A percentile compares a stretch with the other conserved stretches of the same genome.
phyloP scores from a whole-genome alignment of 2,329 filamentous ascomycete genomes.

The Sclerotinia subarctica region DNA sequence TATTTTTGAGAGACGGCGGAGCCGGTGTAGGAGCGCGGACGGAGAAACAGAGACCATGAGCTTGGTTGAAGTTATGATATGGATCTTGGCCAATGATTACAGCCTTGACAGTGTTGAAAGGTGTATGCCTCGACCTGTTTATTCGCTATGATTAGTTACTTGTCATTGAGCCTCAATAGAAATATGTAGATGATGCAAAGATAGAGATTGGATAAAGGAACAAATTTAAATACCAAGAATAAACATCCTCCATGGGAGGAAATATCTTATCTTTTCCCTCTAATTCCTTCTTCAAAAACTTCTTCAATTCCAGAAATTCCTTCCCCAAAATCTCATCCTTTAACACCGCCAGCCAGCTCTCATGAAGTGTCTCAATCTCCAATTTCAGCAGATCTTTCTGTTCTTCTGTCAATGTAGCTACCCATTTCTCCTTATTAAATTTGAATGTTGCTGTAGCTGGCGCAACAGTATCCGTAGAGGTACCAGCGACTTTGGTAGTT shows the following conservation, averaged over 20 bases:
- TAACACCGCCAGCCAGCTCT: constrained; percentile 84
- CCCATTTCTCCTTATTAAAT: constrained; percentile 90
- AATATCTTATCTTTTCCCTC: constrained; percentile 74
- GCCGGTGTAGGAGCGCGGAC: constrained; percentile 85
- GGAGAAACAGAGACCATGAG: constrained; percentile 93
- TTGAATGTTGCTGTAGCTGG: constrained; percentile 42
- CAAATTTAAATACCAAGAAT: constrained; percentile 71
- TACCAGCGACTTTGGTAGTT: constrained; percentile 41
- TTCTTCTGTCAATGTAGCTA: constrained; percentile 73
- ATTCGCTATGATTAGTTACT: constrained; percentile 27
- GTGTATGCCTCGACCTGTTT: constrained; percentile 87
- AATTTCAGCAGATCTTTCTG: constrained; percentile 78
- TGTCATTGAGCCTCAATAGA: background rate
- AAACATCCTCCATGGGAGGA: constrained; percentile 83
- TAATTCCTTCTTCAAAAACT: constrained; percentile 77
- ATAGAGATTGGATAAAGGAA: constrained; percentile 16
- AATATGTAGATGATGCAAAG: background rate
- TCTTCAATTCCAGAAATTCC: constrained; percentile 84
- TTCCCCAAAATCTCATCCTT: constrained; percentile 79
- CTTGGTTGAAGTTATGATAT: constrained; percentile 94
- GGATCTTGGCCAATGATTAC: constrained; percentile 96
- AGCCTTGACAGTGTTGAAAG: constrained; percentile 81
- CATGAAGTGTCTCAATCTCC: constrained; percentile 88
- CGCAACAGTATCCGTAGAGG: constrained; percentile 33
- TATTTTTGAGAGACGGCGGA: constrained; percentile 88